These are phyloP conservation scores for Arthroderma sp. DNA, from an alignment of 2,329 filamentous ascomycete genomes.

Conservation along the genomic window DNA sequence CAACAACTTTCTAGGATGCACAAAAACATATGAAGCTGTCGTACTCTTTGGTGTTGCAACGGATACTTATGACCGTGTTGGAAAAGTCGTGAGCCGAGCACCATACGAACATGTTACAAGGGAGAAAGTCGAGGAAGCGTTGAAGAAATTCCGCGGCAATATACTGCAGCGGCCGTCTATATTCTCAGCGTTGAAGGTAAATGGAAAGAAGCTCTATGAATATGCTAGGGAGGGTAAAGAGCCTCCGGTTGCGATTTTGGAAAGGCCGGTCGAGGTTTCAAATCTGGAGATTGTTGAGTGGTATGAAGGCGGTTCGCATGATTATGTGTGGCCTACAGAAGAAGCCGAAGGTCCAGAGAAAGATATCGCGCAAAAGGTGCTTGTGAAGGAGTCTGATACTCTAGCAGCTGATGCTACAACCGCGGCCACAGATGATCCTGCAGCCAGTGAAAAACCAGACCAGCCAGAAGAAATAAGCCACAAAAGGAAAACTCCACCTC, in stretches of 20 bases:
- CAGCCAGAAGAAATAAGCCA: conserved; percentile 15
- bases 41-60: conserved; percentile 85
- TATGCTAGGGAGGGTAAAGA: conserved; percentile 84
- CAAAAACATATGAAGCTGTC: conserved; percentile 83
- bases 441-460: conserved; percentile 9
- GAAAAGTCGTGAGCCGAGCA: conserved; percentile 66
- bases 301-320: conserved; percentile 66
- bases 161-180: conserved; percentile 85
- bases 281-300: conserved; percentile 76
- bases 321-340: conserved; percentile 64
- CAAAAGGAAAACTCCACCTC: conserved; percentile 29
- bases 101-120: conserved; percentile 71
- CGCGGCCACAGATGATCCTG: conserved; percentile 1
- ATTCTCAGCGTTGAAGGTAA: conserved; percentile 83
- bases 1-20: conserved; percentile 68
- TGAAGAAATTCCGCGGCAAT: conserved; percentile 64
- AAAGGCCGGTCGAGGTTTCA: conserved; percentile 63
- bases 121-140: conserved; percentile 62
- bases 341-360: conserved; percentile 67
- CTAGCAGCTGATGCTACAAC: not conserved
- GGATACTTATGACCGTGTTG: conserved; percentile 79
- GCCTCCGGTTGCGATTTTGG: conserved; percentile 72
- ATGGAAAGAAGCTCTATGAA: conserved; percentile 91
- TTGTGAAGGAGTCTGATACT: conserved; percentile 29
- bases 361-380: conserved; percentile 58